These are phyloP conservation scores for Blastomyces gilchristii DNA, from an alignment of 2,329 filamentous ascomycete genomes.

Conservation along the genomic window DNA sequence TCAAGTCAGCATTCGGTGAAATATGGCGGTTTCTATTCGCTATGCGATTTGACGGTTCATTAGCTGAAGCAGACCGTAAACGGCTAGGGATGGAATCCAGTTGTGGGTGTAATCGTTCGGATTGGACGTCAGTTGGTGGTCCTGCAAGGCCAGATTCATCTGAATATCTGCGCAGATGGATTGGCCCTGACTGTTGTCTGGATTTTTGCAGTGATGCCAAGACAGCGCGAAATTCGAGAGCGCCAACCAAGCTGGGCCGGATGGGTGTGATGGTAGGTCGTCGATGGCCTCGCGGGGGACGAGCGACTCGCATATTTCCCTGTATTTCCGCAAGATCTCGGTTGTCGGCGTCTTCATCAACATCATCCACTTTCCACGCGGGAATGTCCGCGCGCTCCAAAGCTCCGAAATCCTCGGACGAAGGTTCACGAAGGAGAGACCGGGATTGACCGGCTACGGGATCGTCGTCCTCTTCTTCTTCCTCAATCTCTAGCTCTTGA, in stretches of 20 bases:
- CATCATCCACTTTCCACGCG: constrained; percentile 43
- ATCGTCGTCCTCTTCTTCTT: constrained; percentile 48
- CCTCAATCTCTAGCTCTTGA: constrained; percentile 49
- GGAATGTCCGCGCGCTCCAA: constrained; percentile 45
- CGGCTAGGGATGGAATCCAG: constrained; percentile 23
- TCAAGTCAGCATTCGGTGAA: constrained; percentile 23
- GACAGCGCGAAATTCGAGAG: constrained; percentile 84
- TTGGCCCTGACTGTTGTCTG: constrained; percentile 60
- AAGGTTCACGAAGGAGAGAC: constrained; percentile 37
- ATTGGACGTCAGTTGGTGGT: constrained; percentile 2
- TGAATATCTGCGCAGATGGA: constrained; percentile 60
- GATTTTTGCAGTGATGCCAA: constrained; percentile 77
- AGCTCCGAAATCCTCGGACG: constrained; percentile 54
- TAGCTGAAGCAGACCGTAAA: constrained; percentile 49
- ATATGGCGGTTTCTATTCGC: constrained; percentile 30
- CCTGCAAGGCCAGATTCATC: constrained; percentile 47
- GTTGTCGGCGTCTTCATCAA: constrained; percentile 47
- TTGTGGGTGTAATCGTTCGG: constrained; percentile 17
- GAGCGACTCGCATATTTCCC: constrained; percentile 82
- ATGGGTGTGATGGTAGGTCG: constrained; percentile 74
- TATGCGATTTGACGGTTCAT: constrained; percentile 42
- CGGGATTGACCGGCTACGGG: constrained; percentile 28
- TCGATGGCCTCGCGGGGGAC: constrained; percentile 54
- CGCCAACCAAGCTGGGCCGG: constrained; percentile 83
- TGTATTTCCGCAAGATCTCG: constrained; percentile 67